Evolutionary conservation across 139 green algal genomes (phyloP).

Genomic region (Eudorina sp.): DNA sequence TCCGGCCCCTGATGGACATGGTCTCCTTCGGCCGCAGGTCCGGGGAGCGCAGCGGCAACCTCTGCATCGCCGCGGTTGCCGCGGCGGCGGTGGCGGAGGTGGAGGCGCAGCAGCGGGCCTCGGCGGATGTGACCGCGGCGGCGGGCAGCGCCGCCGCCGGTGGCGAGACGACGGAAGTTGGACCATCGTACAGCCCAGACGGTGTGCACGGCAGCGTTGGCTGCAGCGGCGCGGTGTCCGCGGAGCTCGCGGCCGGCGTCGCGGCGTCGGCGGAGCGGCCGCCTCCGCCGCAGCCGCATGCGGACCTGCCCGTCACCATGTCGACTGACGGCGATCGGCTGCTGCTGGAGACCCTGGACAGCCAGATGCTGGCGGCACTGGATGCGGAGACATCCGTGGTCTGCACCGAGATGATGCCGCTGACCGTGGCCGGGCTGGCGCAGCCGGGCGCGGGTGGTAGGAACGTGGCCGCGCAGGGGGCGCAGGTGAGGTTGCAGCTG

Average conservation of each 20-base stretch:
- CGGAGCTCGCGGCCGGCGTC: not conserved
- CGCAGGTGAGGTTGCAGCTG: not conserved
- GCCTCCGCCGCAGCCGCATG: not conserved
- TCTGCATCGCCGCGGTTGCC: not conserved
- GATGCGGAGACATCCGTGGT: not conserved
- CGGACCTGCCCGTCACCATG: not conserved
- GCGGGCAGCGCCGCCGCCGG: not conserved
- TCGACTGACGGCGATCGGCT: not conserved
- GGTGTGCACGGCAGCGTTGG: not conserved
- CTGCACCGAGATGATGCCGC: not conserved
- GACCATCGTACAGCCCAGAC: too few relatives aligned
- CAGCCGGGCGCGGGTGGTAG: not conserved
- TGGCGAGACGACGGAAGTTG: not conserved
- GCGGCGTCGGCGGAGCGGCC: not conserved
- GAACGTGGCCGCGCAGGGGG: not conserved
- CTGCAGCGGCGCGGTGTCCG: not conserved
- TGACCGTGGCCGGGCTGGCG: not conserved
- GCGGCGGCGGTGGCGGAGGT: not conserved
- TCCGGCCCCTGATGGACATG: not conserved
- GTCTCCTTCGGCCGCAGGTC: slow-evolving; percentile 15
- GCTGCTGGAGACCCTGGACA: not conserved
- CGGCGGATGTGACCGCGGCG: not conserved
- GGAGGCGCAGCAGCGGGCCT: not conserved
- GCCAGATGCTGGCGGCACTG: not conserved
- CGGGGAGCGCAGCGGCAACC: too few relatives aligned